These are phyloP conservation scores for Purpureocillium takamizusanense DNA, from an alignment of 2,329 filamentous ascomycete genomes.

Conservation along the genomic window DNA sequence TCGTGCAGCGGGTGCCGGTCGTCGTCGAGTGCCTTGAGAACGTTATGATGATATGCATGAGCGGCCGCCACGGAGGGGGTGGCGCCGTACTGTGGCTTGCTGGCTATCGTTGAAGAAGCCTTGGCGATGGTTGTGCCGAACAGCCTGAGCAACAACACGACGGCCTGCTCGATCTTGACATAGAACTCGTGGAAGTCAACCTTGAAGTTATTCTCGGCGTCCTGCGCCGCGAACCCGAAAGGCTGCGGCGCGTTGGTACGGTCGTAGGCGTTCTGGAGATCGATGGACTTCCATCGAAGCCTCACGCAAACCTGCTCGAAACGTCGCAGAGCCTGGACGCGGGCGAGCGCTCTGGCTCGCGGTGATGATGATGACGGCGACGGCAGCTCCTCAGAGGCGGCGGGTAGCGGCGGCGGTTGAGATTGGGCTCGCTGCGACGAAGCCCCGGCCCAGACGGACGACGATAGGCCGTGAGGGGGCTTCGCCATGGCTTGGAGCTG, in stretches of 20 bases:
- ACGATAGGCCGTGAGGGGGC: not conserved
- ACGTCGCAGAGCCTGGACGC: constrained; percentile 38
- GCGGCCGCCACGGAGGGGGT: constrained; percentile 1
- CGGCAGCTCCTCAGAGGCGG: too few relatives aligned
- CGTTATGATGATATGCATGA: constrained; percentile 62
- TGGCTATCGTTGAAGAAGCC: too few relatives aligned
- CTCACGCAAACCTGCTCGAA: constrained; percentile 53
- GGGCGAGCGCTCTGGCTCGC: not conserved
- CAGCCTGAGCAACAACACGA: constrained; percentile 57
- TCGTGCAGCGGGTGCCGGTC: constrained; percentile 44
- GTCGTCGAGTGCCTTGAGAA: constrained; percentile 53
- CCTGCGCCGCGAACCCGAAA: constrained; percentile 24
- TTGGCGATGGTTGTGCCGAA: constrained; percentile 44
- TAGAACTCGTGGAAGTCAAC: constrained; percentile 74
- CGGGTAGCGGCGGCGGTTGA: constrained; percentile 1
- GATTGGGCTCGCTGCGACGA: constrained; percentile 4
- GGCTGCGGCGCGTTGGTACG: constrained; percentile 32
- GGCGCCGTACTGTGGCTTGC: too few relatives aligned
- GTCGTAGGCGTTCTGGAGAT: constrained; percentile 47
- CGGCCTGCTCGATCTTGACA: constrained; percentile 59
- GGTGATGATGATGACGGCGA: not conserved
- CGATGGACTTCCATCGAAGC: constrained; percentile 54
- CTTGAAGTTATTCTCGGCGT: constrained; percentile 63
- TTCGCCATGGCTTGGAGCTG: not conserved
- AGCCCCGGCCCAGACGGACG: constrained; percentile 6